These are phyloP conservation scores for Aspergillus quadrilineatus DNA, from an alignment of 2,329 filamentous ascomycete species.

Conservation along the genomic window DNA sequence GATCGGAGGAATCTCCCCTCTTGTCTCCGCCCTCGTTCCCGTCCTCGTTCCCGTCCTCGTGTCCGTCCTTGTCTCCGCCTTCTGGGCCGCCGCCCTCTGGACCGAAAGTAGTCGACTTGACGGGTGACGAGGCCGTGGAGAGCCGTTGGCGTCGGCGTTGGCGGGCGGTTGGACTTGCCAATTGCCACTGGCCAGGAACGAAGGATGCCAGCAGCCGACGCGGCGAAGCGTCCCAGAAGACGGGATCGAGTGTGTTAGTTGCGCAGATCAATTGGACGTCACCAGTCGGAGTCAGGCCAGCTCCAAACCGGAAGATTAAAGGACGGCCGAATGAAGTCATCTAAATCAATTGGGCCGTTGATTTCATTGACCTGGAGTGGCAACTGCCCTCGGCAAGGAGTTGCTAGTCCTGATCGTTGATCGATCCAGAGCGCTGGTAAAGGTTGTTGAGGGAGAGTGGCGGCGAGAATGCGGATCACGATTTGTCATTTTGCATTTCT, in stretches of 20 bases:
- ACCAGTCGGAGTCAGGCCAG: conserved; percentile 5
- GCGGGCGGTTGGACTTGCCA: not conserved
- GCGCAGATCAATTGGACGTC: conserved; percentile 14
- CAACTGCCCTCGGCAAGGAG: not conserved
- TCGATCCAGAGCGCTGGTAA: not conserved
- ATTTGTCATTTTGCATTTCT: not conserved
- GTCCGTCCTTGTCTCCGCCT: too few relatives aligned
- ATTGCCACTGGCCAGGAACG: conserved; percentile 1
- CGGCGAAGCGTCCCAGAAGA: conserved; percentile 16
- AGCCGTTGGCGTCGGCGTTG: not conserved
- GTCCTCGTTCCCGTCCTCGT: too few relatives aligned
- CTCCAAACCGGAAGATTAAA: not conserved
- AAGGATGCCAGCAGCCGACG: conserved; percentile 16
- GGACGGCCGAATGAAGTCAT: not conserved
- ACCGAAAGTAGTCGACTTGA: not conserved
- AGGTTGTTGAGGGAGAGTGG: not conserved
- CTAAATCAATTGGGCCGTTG: not conserved
- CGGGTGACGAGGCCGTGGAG: not conserved
- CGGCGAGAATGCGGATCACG: not conserved
- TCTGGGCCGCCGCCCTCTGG: too few relatives aligned
- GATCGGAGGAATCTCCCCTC: not conserved
- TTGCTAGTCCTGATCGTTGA: not conserved
- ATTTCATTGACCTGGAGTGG: not conserved
- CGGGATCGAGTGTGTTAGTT: conserved; percentile 20
- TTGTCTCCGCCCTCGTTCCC: not conserved